A percentile compares a stretch with the other conserved stretches of the same genome.
Conservation (phyloP, 352 stramenopile genomes). For the Albugo candida region DNA sequence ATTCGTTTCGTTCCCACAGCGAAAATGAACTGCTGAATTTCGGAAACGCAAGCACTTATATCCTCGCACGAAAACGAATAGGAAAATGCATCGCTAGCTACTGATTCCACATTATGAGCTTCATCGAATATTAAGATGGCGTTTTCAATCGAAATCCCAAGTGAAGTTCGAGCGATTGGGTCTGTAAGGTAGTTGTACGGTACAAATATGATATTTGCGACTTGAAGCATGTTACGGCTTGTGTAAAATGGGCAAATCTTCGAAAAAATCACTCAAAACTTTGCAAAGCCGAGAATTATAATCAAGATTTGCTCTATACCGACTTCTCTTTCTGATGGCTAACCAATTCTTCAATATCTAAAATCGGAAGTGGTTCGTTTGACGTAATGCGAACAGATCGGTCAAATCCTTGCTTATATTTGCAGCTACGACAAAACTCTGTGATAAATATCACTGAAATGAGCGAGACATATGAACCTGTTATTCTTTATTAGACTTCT, state of each 20-base stretch:
- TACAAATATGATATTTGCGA: conserved; percentile 94
- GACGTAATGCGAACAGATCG: not conserved
- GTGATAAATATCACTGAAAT: not conserved
- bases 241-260: conserved; percentile 97
- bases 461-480: conserved; percentile 28
- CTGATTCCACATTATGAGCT: conserved; percentile 96
- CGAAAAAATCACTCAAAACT: not conserved
- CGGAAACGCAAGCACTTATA: conserved; percentile 84
- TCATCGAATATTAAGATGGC: conserved; percentile 99
- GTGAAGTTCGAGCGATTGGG: conserved; percentile 66
- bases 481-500: conserved; percentile 70
- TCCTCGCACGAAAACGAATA: conserved; percentile 90
- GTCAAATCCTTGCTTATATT: conserved; percentile 24
- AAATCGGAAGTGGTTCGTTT: conserved; percentile 32
- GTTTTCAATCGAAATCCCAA: conserved; percentile 91
- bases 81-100: conserved; percentile 87
- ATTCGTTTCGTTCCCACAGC: conserved; percentile 39
- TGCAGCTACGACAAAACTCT: conserved; percentile 45
- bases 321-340: conserved; percentile 61
- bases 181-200: conserved; percentile 99
- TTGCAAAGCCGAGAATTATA: not conserved
- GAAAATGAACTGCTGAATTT: conserved; percentile 80
- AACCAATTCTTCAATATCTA: conserved; percentile 98
- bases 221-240: conserved; percentile 72
- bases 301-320: conserved; percentile 11